Conservation (phyloP, 164 flowering plant genomes). For the Warburgia ugandensis region DNA sequence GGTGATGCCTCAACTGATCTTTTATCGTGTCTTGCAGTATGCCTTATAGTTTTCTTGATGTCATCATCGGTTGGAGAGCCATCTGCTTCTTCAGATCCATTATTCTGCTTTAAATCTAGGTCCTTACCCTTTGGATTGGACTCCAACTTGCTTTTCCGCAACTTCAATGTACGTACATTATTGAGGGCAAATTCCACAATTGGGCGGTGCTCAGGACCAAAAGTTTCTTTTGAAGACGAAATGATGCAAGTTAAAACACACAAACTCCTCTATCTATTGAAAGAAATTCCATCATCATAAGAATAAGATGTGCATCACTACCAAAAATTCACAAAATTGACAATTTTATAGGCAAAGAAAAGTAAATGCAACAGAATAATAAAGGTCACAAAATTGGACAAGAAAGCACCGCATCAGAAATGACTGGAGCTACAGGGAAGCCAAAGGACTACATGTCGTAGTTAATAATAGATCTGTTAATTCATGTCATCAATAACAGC, state of each 20-base stretch:
- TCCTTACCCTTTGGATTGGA: conserved; percentile 10
- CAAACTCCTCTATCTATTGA: too few species aligned
- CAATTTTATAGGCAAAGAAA: too few species aligned
- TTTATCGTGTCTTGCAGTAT: conserved; percentile 18
- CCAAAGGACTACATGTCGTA: too few species aligned
- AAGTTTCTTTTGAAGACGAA: conserved; percentile 45
- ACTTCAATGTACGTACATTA: conserved; percentile 54
- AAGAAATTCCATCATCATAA: too few species aligned
- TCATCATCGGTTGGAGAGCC: conserved; percentile 11
- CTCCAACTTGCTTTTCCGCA: conserved; percentile 35
- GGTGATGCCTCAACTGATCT: conserved; percentile 11
- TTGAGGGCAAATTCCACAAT: conserved; percentile 90
- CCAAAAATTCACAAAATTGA: too few species aligned
- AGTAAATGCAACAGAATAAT: too few species aligned
- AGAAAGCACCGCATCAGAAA: too few species aligned
- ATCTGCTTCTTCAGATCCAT: conserved; percentile 12
- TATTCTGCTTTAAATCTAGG: conserved; percentile 11
- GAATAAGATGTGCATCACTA: too few species aligned
- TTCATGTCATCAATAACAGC: too few species aligned
- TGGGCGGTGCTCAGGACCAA: conserved; percentile 78
- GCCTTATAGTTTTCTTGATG: conserved; percentile 23
- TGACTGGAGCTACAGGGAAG: too few species aligned
- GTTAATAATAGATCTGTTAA: too few species aligned
- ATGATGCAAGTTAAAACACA: conserved; percentile 3
- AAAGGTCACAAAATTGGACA: too few species aligned